Base-by-base conservation (phyloP, 129 eudicot genomes). In the Ambrosia trifida region DNA sequence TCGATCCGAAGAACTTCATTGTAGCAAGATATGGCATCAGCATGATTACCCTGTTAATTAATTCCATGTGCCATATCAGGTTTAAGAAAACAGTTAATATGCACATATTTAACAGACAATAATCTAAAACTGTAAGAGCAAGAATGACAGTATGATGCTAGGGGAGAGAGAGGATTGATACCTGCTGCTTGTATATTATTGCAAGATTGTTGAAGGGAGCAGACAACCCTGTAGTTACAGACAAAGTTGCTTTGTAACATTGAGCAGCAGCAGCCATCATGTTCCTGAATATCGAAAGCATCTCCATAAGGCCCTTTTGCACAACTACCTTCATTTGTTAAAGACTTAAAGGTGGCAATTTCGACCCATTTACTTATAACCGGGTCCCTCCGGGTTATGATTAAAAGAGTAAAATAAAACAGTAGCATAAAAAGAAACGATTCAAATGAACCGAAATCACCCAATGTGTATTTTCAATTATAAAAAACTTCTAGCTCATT, bases 151-250 rank as follows among this genome's bases (percentile, higher is more conserved):
- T 57, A 11, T 28, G 13, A 60, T 32, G 12, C 32, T 30, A 33
- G 32, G 66, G 2, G 45, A 60, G 2, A 60, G 17, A 60, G 24
- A 56, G 24, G 17, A 58, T 31, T 33, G 43, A 41, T 76, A 94
- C 98, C 98, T 89, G 98, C 70, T 94, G 98, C 77, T 87, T 90
- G 73, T 94, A 89, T 67, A 94, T 94, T 32, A 90, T 84, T n/a
- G 96, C 97, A 43, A 89, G 85, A 77, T 94, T 94, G 72, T 87
- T 94, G 53, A 83, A 94, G 77, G 98, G 98, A 4, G 96, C 97
- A 80, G 98, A 94, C 17, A 94, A 82, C 69, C 96, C 98, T 2
- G 96, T 90, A 11, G 98, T 94, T 62, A 89, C 97, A 69, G 88
- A 45, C 50, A 94, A 71, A 5, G 98, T 90, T 16, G 96, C 90